phyloP scores from a whole-genome alignment of 192 early-diverging fungal genomes.

The Paraglomus brasilianum region DNA sequence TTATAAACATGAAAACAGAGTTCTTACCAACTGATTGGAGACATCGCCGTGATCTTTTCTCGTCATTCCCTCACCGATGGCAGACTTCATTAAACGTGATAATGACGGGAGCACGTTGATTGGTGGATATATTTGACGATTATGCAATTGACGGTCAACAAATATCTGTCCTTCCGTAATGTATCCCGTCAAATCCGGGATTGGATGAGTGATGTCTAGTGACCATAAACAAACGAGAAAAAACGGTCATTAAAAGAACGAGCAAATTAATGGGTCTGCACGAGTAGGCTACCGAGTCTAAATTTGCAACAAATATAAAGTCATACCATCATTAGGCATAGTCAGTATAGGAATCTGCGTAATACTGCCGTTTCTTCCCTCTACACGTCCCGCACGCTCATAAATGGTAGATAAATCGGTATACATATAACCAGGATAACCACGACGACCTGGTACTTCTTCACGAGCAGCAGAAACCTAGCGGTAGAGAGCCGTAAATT shows the following conservation, averaged over 20 bases:
- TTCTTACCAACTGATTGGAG: conserved; percentile 87
- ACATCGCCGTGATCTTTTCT: conserved; percentile 99
- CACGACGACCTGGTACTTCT: conserved; percentile 98
- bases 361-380: conserved; percentile 95
- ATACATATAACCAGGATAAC: conserved; percentile 99
- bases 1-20: neutral
- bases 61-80: conserved; percentile 97
- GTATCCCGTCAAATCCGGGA: conserved; percentile 99
- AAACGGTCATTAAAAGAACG: neutral
- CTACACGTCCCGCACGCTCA: conserved; percentile 97
- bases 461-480: conserved; percentile 96
- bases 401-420: conserved; percentile 99
- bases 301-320: neutral
- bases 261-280: neutral
- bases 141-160: conserved; percentile 96
- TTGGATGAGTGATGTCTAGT: conserved; percentile 97
- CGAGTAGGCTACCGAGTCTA: no score
- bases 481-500: no score
- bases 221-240: conserved; percentile 3
- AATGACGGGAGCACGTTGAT: conserved; percentile 99
- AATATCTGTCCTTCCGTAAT: conserved; percentile 99
- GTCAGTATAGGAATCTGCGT: conserved; percentile 99
- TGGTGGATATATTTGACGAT: conserved; percentile 99
- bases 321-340: conserved; percentile 97
- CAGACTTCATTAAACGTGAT: conserved; percentile 98